These are phyloP conservation scores for Hanseniaspora lindneri DNA, from an alignment of 805 yeast genomes.

Conservation along the genomic window DNA sequence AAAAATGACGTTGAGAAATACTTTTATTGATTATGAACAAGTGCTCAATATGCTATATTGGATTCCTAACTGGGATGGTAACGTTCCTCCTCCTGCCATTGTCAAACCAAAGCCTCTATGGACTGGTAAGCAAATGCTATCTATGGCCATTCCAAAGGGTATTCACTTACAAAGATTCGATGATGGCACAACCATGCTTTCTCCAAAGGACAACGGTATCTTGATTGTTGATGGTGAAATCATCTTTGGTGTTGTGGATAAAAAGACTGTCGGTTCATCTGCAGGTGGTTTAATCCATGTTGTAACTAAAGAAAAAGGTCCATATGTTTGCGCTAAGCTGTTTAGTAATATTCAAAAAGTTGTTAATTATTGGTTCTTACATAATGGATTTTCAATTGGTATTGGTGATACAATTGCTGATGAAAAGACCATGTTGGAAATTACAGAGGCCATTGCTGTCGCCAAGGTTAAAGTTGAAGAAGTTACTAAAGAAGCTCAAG, in stretches of 20 bases:
- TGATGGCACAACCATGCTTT: conserved; percentile 67
- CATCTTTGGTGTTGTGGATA: conserved; percentile 95
- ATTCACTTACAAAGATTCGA: conserved; percentile 89
- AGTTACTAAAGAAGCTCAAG: conserved; percentile 84
- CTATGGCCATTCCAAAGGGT: conserved; percentile 90
- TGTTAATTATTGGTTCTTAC: conserved; percentile 91
- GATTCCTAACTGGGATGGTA: conserved; percentile 99
- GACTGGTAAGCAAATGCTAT: conserved; percentile 92
- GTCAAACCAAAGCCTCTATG: conserved; percentile 90
- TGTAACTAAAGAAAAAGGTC: conserved; percentile 95
- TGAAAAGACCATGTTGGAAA: conserved; percentile 85
- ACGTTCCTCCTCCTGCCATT: conserved; percentile 89
- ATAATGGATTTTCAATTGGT: conserved; percentile 96
- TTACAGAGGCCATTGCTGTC: conserved; percentile 81
- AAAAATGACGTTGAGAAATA: conserved; percentile 86
- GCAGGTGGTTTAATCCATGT: conserved; percentile 97
- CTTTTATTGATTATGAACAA: conserved; percentile 78
- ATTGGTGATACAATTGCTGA: conserved; percentile 99
- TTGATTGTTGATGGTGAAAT: conserved; percentile 89
- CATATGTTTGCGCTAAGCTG: conserved; percentile 73
- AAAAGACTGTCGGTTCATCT: conserved; percentile 96
- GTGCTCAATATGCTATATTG: conserved; percentile 94
- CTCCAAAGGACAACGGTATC: conserved; percentile 94
- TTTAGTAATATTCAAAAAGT: conserved; percentile 90
- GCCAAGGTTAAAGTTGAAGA: conserved; percentile 93